Conservation (phyloP, 371 early-diverging fungal genomes). For the Catenaria anguillulae region DNA sequence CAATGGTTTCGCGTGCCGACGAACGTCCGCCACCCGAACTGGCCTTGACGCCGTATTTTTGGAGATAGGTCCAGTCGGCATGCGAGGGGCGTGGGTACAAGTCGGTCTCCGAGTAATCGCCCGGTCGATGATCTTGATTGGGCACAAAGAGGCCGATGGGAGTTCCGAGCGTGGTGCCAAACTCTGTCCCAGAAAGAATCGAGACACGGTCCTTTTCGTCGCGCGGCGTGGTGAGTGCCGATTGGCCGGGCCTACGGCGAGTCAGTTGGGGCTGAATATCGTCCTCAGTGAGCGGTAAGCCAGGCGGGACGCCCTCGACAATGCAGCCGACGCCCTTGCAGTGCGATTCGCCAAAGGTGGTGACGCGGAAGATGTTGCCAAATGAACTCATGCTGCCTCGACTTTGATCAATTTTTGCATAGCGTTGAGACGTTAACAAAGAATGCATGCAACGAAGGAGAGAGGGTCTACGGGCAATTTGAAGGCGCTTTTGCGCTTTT, state of each 20-base stretch:
- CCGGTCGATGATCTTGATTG: constrained; percentile 89
- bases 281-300: constrained; percentile 67
- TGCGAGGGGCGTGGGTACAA: constrained; percentile 87
- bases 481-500: too few species aligned
- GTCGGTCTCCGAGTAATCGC: constrained; percentile 88
- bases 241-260: constrained; percentile 88
- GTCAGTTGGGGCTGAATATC: constrained; percentile 87
- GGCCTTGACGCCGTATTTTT: constrained; percentile 92
- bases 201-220: constrained; percentile 81
- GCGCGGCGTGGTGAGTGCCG: constrained; percentile 83
- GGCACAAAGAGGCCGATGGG: constrained; percentile 83
- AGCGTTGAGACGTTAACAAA: too few species aligned
- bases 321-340: constrained; percentile 95
- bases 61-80: constrained; percentile 90
- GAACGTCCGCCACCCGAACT: constrained; percentile 88
- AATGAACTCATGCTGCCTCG: neutral
- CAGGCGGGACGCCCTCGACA: constrained; percentile 90
- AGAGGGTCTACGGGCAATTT: too few species aligned
- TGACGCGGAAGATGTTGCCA: constrained; percentile 33
- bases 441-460: too few species aligned
- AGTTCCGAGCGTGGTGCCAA: constrained; percentile 83
- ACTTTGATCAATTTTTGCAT: too few species aligned
- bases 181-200: constrained; percentile 86
- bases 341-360: constrained; percentile 96
- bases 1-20: constrained; percentile 92